A percentile compares a stretch with the other conserved stretches of the same genome.
Conservation (phyloP, 2,329 filamentous ascomycete genomes). For the Cladosporium cucumerinum region DNA sequence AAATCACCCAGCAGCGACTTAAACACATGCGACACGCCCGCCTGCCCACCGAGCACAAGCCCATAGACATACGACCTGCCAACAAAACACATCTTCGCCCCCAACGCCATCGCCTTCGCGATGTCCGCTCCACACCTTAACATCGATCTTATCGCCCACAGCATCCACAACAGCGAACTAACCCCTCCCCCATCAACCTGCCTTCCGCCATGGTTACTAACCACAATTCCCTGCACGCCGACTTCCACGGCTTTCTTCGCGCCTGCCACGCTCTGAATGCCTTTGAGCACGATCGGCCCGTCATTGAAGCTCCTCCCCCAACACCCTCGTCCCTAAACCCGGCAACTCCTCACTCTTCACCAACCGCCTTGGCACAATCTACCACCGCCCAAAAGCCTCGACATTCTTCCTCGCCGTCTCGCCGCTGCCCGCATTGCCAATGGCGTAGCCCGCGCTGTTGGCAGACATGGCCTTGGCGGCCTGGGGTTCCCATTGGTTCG, state of each 20-base stretch:
- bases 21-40: conserved; percentile 48
- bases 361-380: conserved; percentile 20
- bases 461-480: conserved; percentile 32
- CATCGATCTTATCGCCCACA: conserved; percentile 47
- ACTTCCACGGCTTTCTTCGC: conserved; percentile 45
- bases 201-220: conserved; percentile 54
- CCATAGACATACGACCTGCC: conserved; percentile 60
- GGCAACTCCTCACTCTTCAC: conserved; percentile 17
- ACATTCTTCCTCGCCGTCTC: conserved; percentile 33
- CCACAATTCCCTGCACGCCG: conserved; percentile 51
- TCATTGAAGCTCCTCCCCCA: conserved; percentile 35
- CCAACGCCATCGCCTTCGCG: conserved; percentile 52
- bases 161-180: conserved; percentile 56
- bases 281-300: conserved; percentile 63
- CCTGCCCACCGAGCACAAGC: conserved; percentile 54
- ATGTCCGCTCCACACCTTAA: conserved; percentile 50
- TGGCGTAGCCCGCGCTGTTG: conserved; percentile 35
- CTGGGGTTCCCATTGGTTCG: conserved; percentile 28
- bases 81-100: conserved; percentile 57
- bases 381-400: conserved; percentile 19
- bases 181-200: conserved; percentile 53
- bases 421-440: conserved; percentile 33
- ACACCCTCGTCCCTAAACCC: conserved; percentile 21
- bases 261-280: conserved; percentile 53
- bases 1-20: conserved; percentile 21